These are phyloP conservation scores for Escallonia herrerae DNA, from an alignment of 129 eudicot genomes.

Conservation along the genomic window DNA sequence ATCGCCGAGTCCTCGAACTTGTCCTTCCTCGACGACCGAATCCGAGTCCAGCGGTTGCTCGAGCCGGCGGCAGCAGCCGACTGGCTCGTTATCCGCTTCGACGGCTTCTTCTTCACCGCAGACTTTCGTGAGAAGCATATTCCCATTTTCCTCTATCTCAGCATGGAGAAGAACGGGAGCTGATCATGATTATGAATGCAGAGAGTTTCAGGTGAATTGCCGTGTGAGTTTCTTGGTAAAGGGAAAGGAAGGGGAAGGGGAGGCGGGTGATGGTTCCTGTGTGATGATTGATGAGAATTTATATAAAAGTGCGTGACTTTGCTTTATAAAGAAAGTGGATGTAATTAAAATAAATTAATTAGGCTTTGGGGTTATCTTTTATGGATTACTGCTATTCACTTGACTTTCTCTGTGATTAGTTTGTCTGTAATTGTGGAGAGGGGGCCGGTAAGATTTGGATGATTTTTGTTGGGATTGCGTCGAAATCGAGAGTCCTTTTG, in stretches of 20 bases:
- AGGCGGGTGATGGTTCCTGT: neutral
- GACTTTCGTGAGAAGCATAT: slow-evolving; percentile 48
- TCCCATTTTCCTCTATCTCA: slow-evolving; percentile 38
- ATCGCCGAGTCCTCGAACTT: slow-evolving; percentile 47
- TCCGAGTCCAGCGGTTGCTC: slow-evolving; percentile 53
- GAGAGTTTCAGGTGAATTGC: neutral
- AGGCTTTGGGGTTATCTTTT: no score
- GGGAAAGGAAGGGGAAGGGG: neutral
- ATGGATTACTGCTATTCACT: no score
- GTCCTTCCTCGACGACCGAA: slow-evolving; percentile 45
- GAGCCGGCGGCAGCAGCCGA: slow-evolving; percentile 18
- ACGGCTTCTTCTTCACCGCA: slow-evolving; percentile 13
- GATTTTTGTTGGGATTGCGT: no score
- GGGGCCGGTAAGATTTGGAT: no score
- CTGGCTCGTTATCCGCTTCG: slow-evolving; percentile 36
- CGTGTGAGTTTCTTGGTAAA: neutral
- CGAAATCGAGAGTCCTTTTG: no score
- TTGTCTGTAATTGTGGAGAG: no score
- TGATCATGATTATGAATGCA: neutral
- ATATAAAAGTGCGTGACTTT: no score
- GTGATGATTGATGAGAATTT: no score
- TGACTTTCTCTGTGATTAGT: no score
- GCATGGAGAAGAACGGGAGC: neutral
- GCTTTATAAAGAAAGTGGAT: no score
- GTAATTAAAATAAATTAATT: no score